Evolutionary conservation across 2,329 filamentous ascomycete genomes (phyloP).

Genomic region (Fusarium verticillioides): DNA sequence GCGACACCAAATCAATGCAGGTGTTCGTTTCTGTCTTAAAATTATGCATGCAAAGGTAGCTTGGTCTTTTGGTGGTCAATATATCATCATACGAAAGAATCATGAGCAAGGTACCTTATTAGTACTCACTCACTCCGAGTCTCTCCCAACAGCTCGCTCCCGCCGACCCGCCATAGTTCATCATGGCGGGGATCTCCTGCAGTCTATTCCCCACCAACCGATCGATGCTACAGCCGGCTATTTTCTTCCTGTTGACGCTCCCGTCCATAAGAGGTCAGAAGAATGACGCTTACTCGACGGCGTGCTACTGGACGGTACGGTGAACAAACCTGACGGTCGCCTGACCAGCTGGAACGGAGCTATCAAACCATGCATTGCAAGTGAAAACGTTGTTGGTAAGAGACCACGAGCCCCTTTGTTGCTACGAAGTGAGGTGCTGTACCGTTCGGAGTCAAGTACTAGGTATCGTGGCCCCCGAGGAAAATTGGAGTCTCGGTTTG

Average conservation of each 20-base stretch:
- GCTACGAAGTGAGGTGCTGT: not conserved
- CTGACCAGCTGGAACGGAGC: slow-evolving; percentile 32
- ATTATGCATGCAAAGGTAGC: not conserved
- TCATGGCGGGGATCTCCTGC: slow-evolving; percentile 39
- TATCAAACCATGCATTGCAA: slow-evolving; percentile 27
- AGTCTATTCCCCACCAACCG: slow-evolving; percentile 41
- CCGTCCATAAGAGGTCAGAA: slow-evolving; percentile 40
- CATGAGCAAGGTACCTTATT: not conserved
- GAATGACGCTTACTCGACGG: slow-evolving; percentile 47
- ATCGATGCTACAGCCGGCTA: slow-evolving; percentile 25
- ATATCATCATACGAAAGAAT: not conserved
- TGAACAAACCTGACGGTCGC: slow-evolving; percentile 30
- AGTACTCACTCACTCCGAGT: not conserved
- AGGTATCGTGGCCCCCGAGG: not conserved
- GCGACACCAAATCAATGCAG: slow-evolving; percentile 5
- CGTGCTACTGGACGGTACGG: slow-evolving; percentile 39
- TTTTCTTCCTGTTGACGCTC: slow-evolving; percentile 26
- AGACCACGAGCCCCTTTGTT: not conserved
- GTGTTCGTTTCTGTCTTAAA: not conserved
- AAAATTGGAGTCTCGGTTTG: not conserved
- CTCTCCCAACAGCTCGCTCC: slow-evolving; percentile 16
- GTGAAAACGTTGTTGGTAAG: slow-evolving; percentile 6
- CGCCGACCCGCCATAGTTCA: slow-evolving; percentile 25
- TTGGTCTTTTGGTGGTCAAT: not conserved
- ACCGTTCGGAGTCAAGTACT: not conserved